phyloP scores from a whole-genome alignment of 2,329 filamentous ascomycete genomes.

The Nothophaeocryptopus gaeumannii region DNA sequence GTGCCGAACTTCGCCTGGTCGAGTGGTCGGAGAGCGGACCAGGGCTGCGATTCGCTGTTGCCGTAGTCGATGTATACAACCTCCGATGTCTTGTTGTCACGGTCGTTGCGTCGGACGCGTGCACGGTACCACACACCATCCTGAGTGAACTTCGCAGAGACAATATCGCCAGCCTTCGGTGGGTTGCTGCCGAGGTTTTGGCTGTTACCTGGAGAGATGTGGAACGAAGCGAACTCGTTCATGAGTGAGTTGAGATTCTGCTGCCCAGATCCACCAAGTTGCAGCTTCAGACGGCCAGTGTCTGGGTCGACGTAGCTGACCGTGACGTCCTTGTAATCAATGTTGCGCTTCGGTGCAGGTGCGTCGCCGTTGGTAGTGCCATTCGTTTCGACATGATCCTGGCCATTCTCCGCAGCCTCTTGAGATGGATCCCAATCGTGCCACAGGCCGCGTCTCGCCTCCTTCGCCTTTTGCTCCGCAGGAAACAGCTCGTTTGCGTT shows the following conservation, averaged over 20 bases:
- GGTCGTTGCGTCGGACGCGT: slow-evolving; percentile 86
- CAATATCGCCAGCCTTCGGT: slow-evolving; percentile 87
- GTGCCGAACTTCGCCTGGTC: slow-evolving; percentile 73
- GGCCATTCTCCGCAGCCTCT: slow-evolving; percentile 60
- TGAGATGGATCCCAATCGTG: slow-evolving; percentile 89
- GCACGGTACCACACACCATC: slow-evolving; percentile 95
- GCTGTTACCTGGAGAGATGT: slow-evolving; percentile 78
- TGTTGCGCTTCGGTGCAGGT: slow-evolving; percentile 58
- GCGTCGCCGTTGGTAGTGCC: slow-evolving; percentile 50
- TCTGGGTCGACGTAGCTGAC: slow-evolving; percentile 81
- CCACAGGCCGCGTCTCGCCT: slow-evolving; percentile 84
- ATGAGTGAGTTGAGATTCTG: slow-evolving; percentile 82
- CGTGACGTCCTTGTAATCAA: slow-evolving; percentile 91
- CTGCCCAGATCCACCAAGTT: slow-evolving; percentile 84
- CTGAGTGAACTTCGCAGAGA: slow-evolving; percentile 84
- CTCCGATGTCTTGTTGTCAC: slow-evolving; percentile 81
- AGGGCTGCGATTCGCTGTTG: slow-evolving; percentile 85
- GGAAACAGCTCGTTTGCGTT: slow-evolving; percentile 83
- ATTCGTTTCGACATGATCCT: slow-evolving; percentile 42
- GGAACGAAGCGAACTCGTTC: slow-evolving; percentile 87
- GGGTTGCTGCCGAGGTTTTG: slow-evolving; percentile 64
- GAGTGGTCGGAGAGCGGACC: slow-evolving; percentile 79
- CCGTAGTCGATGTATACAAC: slow-evolving; percentile 95
- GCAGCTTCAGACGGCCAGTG: slow-evolving; percentile 80
- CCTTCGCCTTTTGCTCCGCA: slow-evolving; percentile 86